Conservation (phyloP, 257 asterid species). For the Capsicum rhomboideum region DNA sequence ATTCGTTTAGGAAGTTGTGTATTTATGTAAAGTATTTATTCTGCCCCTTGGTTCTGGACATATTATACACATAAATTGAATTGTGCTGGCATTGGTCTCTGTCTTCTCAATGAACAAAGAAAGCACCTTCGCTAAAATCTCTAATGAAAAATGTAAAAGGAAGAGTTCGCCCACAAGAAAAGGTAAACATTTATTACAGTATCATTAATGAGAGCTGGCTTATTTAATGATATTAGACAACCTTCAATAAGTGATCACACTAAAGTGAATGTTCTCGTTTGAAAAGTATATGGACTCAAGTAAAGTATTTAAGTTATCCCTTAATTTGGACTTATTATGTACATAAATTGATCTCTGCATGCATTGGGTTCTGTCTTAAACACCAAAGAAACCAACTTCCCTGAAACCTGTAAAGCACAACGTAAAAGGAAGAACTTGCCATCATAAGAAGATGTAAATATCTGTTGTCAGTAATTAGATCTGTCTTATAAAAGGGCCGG, state of each 20-base stretch:
- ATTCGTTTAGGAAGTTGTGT: neutral
- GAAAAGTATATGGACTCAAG: neutral
- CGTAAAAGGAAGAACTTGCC: neutral
- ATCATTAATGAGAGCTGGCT: neutral
- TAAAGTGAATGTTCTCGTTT: neutral
- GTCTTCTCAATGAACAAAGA: neutral
- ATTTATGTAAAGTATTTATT: neutral
- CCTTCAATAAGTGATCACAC: neutral
- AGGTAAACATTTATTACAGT: neutral
- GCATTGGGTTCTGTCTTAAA: neutral
- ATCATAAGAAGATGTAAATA: slow-evolving; percentile 1
- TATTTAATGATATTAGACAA: neutral
- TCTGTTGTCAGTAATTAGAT: neutral
- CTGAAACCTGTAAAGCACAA: neutral
- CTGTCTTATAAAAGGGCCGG: neutral
- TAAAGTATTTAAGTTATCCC: neutral
- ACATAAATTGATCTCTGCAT: slow-evolving; percentile 3
- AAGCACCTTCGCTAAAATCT: slow-evolving; percentile 1
- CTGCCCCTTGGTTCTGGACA: neutral
- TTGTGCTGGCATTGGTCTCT: neutral
- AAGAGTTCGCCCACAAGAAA: neutral
- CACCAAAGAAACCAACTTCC: neutral
- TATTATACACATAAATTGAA: neutral
- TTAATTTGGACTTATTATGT: neutral
- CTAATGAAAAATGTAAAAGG: slow-evolving; percentile 1